Conservation (phyloP, 805 yeast genomes). For the Cyberlindnera maritima region DNA sequence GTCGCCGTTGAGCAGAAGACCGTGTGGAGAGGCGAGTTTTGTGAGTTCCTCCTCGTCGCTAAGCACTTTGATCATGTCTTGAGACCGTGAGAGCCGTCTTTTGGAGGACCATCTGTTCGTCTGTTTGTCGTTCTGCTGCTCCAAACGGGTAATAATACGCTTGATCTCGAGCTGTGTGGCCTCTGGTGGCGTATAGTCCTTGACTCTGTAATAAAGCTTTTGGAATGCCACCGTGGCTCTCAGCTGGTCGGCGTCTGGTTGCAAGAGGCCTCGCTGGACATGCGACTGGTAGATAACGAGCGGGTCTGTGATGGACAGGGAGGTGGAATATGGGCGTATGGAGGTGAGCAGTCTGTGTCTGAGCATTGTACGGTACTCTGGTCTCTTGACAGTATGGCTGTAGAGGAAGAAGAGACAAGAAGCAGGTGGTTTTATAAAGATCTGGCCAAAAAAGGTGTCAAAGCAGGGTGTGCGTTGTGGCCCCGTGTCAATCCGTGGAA, state of each 20-base stretch:
- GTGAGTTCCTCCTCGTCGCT: slow-evolving; percentile 60
- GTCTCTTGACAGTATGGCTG: no score
- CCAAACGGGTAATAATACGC: slow-evolving; percentile 10
- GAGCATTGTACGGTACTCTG: background rate
- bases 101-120: background rate
- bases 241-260: slow-evolving; percentile 57
- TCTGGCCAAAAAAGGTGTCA: slow-evolving; percentile 4
- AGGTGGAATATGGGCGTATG: slow-evolving; percentile 7
- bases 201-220: slow-evolving; percentile 52
- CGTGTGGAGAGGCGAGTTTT: slow-evolving; percentile 59
- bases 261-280: slow-evolving; percentile 47
- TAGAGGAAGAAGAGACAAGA: background rate
- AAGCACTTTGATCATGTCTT: slow-evolving; percentile 46
- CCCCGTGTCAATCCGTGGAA: background rate
- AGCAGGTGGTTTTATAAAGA: background rate
- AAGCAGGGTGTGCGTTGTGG: slow-evolving; percentile 3
- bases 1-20: slow-evolving; percentile 59
- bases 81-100: slow-evolving; percentile 9
- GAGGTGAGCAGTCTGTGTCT: no score
- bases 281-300: slow-evolving; percentile 51
- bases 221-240: slow-evolving; percentile 63
- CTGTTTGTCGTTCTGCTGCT: slow-evolving; percentile 1
- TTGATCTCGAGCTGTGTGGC: slow-evolving; percentile 9
- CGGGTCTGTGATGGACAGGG: slow-evolving; percentile 60
- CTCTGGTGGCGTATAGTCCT: slow-evolving; percentile 51